Evolutionary conservation across 345 rosid genomes (phyloP), one percentile per base, ranked within the genome.

Genomic region (Euphorbia peplus): DNA sequence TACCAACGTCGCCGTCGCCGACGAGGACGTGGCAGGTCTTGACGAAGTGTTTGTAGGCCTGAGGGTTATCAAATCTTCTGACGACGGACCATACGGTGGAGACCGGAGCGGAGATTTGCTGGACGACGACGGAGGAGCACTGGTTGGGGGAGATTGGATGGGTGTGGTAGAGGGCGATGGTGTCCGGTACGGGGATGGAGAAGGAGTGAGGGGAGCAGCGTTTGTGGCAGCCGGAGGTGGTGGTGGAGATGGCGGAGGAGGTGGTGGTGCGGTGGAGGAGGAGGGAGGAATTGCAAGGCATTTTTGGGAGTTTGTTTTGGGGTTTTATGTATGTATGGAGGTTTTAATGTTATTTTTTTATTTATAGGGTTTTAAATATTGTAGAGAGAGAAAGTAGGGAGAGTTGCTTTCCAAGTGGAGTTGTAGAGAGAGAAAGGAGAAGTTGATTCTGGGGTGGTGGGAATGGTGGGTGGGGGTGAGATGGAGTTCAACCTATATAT

Each of bases 71-170:
- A 71, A 77, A 77, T 12, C 76, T 67, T 44, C 80, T 55, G 42
- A 77, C 74, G 32, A 77, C 70, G 7, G 80, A 42, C 80, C 80
- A 76, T 0, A 76, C 80, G 50, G 80, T 71, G 66, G 80, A 76
- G 69, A 72, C 69, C 3, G 77, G 80, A 42, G 77, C 80, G 15
- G 73, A n/a, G 70, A 72, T 77, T 46, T 77, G 80, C 25, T 77
- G 74, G 6, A 77, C 71, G 19, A 68, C 59, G 8, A 73, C 56
- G 35, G 80, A 72, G 71, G 67, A 72, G 80, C 80, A 68, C 80
- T 77, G 80, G 64, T 77, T 77, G 65, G 80, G 74, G 67, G 74
- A 70, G 6, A 72, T 32, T 4, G 42, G 14, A 64, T 72, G 74
- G 63, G 14, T 44, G 71, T 77, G 80, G 70, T 72, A 60, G 59